Evolutionary conservation across 306 rosid genomes (phyloP).

Genomic region (Lathyrus oleraceus): DNA sequence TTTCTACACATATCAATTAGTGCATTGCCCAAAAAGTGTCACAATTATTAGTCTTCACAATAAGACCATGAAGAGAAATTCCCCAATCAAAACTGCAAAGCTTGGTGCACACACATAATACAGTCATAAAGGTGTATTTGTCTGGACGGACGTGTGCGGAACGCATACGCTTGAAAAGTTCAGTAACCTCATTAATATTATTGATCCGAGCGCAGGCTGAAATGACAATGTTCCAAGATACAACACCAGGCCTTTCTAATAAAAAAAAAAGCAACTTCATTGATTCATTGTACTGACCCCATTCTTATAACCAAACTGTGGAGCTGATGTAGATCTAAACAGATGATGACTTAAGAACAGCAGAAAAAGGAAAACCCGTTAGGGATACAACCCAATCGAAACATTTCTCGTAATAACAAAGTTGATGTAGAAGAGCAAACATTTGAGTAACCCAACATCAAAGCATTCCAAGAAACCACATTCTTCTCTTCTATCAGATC

Average conservation of each 20-base stretch:
- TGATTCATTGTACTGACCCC: constrained; percentile 64
- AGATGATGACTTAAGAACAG: constrained; percentile 57
- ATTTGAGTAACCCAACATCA: constrained; percentile 67
- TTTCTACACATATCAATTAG: constrained; percentile 59
- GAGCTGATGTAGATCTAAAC: constrained; percentile 51
- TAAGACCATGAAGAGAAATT: constrained; percentile 64
- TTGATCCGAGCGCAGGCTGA: constrained; percentile 61
- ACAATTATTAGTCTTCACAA: constrained; percentile 44
- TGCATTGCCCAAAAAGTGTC: constrained; percentile 22
- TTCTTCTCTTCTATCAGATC: constrained; percentile 59
- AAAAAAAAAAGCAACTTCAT: constrained; percentile 55
- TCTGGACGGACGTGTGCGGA: constrained; percentile 50
- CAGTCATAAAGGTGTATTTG: constrained; percentile 56
- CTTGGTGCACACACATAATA: constrained; percentile 54
- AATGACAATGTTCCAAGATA: constrained; percentile 71
- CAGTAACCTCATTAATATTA: constrained; percentile 47
- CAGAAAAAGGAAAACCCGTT: constrained; percentile 65
- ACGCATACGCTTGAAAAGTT: constrained; percentile 61
- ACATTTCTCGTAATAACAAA: constrained; percentile 59
- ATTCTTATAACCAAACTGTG: constrained; percentile 61
- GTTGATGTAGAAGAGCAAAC: constrained; percentile 39
- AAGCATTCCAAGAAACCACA: constrained; percentile 73
- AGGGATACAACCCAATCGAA: constrained; percentile 55
- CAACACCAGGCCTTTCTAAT: constrained; percentile 57
- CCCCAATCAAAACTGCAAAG: constrained; percentile 62